Conservation (phyloP, 2,329 filamentous ascomycete genomes). For the Dothistroma septosporum region DNA sequence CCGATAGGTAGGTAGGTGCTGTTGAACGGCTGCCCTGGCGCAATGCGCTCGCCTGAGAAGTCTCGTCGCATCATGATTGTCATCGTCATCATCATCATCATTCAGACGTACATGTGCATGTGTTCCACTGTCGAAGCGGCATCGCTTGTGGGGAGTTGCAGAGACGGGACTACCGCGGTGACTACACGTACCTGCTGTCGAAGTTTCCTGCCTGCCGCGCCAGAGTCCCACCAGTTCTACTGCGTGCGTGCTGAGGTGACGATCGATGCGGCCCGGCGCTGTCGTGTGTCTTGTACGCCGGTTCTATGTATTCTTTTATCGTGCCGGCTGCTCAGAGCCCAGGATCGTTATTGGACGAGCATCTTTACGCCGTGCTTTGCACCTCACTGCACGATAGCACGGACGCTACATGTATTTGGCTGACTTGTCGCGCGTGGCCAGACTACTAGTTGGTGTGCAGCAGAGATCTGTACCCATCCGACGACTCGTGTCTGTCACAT, state of each 20-base stretch:
- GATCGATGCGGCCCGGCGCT: background rate
- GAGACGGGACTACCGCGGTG: background rate
- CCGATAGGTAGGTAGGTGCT: no score
- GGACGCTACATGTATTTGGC: background rate
- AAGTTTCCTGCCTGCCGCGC: background rate
- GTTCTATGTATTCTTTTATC: conserved; percentile 1
- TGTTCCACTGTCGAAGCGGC: no score
- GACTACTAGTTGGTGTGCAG: background rate
- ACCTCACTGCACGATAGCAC: conserved; percentile 1
- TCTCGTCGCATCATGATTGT: background rate
- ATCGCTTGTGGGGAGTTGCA: no score
- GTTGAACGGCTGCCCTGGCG: background rate
- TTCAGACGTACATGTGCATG: no score
- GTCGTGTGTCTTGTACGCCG: background rate
- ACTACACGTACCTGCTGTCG: background rate
- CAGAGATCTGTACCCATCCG: background rate
- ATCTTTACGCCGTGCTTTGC: background rate
- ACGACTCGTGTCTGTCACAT: background rate
- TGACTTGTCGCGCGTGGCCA: background rate
- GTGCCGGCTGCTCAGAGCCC: background rate
- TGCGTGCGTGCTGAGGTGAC: background rate
- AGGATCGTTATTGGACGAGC: background rate
- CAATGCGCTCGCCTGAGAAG: background rate
- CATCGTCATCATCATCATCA: no score
- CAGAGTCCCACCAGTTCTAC: background rate